phyloP scores from a whole-genome alignment of 129 eudicot genomes.

The Cynara cardunculus region DNA sequence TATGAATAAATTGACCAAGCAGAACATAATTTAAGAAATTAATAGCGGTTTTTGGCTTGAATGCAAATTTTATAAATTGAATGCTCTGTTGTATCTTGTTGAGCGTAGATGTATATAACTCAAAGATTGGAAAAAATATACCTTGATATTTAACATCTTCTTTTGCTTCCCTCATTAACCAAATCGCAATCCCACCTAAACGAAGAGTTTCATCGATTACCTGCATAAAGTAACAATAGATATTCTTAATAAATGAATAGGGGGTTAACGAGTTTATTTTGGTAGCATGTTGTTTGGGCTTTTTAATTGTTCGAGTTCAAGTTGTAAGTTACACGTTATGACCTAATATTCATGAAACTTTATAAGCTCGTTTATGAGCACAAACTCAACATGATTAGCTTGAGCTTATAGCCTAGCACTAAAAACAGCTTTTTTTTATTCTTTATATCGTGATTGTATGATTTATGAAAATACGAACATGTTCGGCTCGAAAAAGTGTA shows the following conservation, averaged over 20 bases:
- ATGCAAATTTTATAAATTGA: background rate
- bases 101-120: background rate
- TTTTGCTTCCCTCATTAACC: constrained; percentile 82
- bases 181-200: constrained; percentile 78
- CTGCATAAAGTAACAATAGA: constrained; percentile 21
- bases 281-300: background rate
- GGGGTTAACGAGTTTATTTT: background rate
- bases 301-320: background rate
- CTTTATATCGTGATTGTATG: background rate
- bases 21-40: background rate
- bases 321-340: background rate
- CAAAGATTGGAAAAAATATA: background rate
- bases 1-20: too few relatives aligned
- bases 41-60: background rate
- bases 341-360: background rate
- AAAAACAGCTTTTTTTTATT: background rate
- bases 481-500: background rate
- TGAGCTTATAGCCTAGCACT: background rate
- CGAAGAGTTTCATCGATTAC: constrained; percentile 78
- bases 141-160: constrained; percentile 62
- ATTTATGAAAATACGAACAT: background rate
- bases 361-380: background rate
- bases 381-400: background rate
- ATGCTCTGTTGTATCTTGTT: background rate
- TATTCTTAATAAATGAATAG: background rate